Base-by-base conservation (phyloP, 352 stramenopile genomes). In the Phytophthora europaea region DNA sequence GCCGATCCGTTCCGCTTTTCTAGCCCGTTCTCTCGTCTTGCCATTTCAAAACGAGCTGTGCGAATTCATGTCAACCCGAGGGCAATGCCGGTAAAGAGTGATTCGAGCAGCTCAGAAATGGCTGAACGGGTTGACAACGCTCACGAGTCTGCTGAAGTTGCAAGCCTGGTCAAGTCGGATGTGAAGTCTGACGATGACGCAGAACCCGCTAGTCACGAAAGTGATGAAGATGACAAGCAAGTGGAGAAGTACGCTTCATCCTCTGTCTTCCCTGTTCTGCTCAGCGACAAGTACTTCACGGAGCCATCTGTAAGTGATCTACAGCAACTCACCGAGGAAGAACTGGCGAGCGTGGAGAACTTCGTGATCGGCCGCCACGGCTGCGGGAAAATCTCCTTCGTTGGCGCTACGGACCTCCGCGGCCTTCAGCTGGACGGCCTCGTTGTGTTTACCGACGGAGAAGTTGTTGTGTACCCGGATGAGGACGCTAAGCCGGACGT, bases 381-480 rank as follows among this genome's bases (percentile, higher is more conserved):
- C 40, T 76, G 77, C 28, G 82, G 82, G 5, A 76, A 72, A 45
- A 79, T 89, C 33, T 54, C 80, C 53, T 89, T 83, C 73, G 48
- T 80, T 16, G 81, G 70, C 18, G 50, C 61, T 50, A 85, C 79
- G 12, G 82, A 89, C 53, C 65, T 89, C 18, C 80, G 80, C 28
- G 45, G 72, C 9, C 79, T 89, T 54, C 66, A 85, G 23, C 56
- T 90, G n/a, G 82, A 89, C 45, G 60, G 76, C 12, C 64, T 89
- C 40, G 71, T 90, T 18, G 28, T 45, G 1, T 86, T 90, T 61
- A 76, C 70, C 6, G 55, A 70, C 9, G 65, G 62, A 60, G 73
- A 84, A 56, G 70, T 90, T 16, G 70, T 84, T 26, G 82, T 90
- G 36, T 89, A 90, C 33, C 75, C 77, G 13, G 65, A 84, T 23